Evolutionary conservation across 257 asterid species (phyloP), one percentile per base, ranked within the genome.

Genomic region (Ehretia macrophylla): DNA sequence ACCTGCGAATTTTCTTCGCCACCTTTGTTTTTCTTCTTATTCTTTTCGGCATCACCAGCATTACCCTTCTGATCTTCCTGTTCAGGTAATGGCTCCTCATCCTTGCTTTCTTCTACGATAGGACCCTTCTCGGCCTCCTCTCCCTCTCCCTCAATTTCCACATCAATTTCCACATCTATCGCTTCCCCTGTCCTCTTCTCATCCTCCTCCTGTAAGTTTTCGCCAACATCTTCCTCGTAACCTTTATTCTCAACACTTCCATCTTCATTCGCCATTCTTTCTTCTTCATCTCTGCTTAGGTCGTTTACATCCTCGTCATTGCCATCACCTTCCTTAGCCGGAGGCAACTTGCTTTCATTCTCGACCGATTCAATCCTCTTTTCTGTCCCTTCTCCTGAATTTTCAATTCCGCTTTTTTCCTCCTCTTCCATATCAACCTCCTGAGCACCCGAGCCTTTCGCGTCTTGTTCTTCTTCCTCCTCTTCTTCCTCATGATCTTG

Each of bases 311-410:
- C 47, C 51, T 32, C 32, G n/a, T 14, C 59, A 40, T 58, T 27
- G 0, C 12, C 5, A 20, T 18, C 56, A 50, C 48, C 70, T 35
- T 32, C 58, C 60, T 22, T 37, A 10, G n/a, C n/a, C n/a, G n/a
- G n/a, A n/a, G 61, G 32, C 53, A 52, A 68, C 6, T 46, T 19
- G 9, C 21, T 44, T 20, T 14, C 58, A 27, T 59, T 50, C 39
- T 42, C 70, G 63, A 19, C 60, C 17, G 67, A 52, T 59, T 64
- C 73, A 17, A 68, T 64, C 17, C 74, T 65, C 60, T 51, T 22
- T 63, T 75, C 81, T 55, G 8, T 60, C 14, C 35, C 74, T 53
- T 22, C 74, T 40, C 39, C 10, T 5, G 19, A 3, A 12, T 62
- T 73, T 8, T 56, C 68, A n/a, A 32, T 48, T n/a, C 65, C 62